Base-by-base conservation (phyloP, 208 protist species). In the Leishmania martiniquensis region DNA sequence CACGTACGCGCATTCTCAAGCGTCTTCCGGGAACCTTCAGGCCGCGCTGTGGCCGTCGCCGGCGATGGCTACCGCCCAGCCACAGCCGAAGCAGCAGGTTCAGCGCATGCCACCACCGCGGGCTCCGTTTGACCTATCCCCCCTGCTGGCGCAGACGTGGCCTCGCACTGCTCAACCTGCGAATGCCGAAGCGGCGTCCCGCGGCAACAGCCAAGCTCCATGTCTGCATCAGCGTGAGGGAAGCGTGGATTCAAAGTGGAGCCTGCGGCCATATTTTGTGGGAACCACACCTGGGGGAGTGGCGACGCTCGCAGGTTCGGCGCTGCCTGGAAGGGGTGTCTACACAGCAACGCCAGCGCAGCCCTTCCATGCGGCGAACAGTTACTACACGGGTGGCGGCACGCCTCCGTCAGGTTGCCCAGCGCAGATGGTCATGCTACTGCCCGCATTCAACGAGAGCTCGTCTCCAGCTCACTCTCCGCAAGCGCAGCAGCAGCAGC, bases 341-440 rank as follows among this genome's bases (percentile, higher is more conserved):
- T 72, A 72, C 68, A 57, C 65, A 49, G 57, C 65, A 47, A 51
- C 65, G 34, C n/a, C 42, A 44, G 65, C 37, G 65, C 17, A 42
- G 51, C 49, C 65, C 1, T 15, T 47, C 65, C 47, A n/a, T 69
- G 42, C 37, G 4, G 25, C 65, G 39, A 69, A n/a, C 10, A 47
- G 68, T 47, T 54, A 72, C 45, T 55, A 72, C 47, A 42, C 29
- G 12, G 32, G n/a, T 4, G 42, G n/a, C 47, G 49, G 29, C 68
- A 72, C 68, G 13, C 68, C 68, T 15, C 68, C 68, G 47, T 54
- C 68, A 12, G 13, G 47, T 44, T 44, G 68, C n/a, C 29, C 25
- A 72, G 47, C 47, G 3, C 68, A 72, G 9, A 22, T 54, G 29
- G n/a, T 42, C 49, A 57, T 72, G 68, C 6, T 57, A 17, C 6